phyloP scores from a whole-genome alignment of 805 yeast genomes.

The Pichia ethanolica region DNA sequence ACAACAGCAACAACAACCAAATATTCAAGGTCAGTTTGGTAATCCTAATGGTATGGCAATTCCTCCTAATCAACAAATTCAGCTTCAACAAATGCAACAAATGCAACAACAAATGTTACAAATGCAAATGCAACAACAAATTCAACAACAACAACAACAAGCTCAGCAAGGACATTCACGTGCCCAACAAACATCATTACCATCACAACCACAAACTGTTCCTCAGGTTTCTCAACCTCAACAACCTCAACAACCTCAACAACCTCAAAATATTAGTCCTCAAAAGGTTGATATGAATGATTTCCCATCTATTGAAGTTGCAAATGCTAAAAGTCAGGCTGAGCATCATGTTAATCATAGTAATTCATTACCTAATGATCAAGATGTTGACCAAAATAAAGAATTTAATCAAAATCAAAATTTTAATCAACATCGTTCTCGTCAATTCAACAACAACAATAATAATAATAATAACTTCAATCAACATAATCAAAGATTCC shows the following conservation, averaged over 20 bases:
- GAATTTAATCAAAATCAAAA: not conserved
- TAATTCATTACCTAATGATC: not conserved
- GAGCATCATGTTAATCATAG: constrained; percentile 4
- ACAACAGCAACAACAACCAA: not conserved
- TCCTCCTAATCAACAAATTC: constrained; percentile 13
- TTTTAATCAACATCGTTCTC: constrained; percentile 7
- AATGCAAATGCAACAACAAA: constrained; percentile 14
- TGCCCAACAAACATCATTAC: constrained; percentile 7
- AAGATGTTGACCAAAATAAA: not conserved
- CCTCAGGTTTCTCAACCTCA: constrained; percentile 6
- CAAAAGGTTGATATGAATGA: constrained; percentile 14
- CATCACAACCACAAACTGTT: constrained; percentile 13
- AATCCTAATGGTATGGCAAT: constrained; percentile 4
- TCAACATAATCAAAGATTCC: constrained; percentile 7
- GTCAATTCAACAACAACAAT: constrained; percentile 6
- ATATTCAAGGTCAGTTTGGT: not conserved
- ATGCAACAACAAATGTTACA: constrained; percentile 14
- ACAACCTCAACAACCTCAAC: not conserved
- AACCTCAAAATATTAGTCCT: not conserved
- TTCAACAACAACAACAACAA: constrained; percentile 15
- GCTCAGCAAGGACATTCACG: constrained; percentile 16
- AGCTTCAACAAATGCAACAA: constrained; percentile 10
- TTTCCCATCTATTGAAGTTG: constrained; percentile 20
- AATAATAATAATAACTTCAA: constrained; percentile 3
- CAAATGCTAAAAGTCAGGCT: constrained; percentile 3